Base-by-base conservation (phyloP, 2,329 filamentous ascomycete genomes). In the Rutstroemia sp. region DNA sequence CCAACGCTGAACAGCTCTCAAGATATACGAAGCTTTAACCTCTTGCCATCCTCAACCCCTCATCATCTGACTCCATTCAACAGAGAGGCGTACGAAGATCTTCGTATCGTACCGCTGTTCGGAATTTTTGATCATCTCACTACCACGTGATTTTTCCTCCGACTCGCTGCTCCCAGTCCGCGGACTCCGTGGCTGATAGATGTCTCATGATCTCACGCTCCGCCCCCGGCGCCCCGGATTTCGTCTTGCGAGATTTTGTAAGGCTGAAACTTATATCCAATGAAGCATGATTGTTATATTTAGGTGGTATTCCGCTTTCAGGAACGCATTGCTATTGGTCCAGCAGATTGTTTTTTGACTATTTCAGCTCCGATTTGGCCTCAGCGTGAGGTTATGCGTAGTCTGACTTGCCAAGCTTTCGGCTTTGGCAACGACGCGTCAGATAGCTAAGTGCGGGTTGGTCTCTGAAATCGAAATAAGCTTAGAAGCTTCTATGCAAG, bases 211-310 rank as follows among this genome's bases (percentile, higher is more conserved):
- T 50, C 19, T 14, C 17, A 23, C 9, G 25, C 38, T 27, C 27
- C 38, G 38, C 50, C 25, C 27, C 39, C 19, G 10, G 27, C 34
- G 38, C 50, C 25, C 27, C 39, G 30, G 10, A 27, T 30, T 25
- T 5, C 17, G 8, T 12, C 12, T 42, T 16, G 30, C 34, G 16
- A 40, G 50, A 25, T n/a, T 6, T 9, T 30, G 25, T 53, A 53
- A 30, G 51, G 51, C 51, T 53, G 51, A 47, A 47, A 53, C 40
- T 23, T 19, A 44, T 36, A 16, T 27, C 17, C 48, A 50, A 50
- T 25, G 16, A 30, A 3, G 3, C 14, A 40, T 23, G 38, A 16
- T 5, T 23, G n/a, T 30, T n/a, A 53, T 53, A 17, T 23, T 53
- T 47, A 53, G 40, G 17, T 3, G n/a, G 23, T 46, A 30, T 46